Conservation (phyloP, 2,329 filamentous ascomycete species). For the Apiospora saccharicola region DNA sequence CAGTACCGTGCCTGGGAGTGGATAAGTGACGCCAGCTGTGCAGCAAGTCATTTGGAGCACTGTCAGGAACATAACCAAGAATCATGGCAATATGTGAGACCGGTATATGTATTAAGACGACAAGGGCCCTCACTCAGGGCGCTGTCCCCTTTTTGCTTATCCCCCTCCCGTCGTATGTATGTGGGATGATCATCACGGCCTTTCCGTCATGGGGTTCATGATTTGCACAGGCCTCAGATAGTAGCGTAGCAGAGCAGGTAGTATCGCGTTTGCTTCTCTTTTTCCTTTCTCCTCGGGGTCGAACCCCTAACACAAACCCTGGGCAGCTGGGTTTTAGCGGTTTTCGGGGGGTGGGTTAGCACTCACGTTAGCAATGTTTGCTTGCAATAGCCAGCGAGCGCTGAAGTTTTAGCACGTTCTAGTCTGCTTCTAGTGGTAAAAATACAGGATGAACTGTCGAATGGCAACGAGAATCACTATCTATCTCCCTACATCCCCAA, state of each 20-base stretch:
- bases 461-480: background rate
- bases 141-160: background rate
- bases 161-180: background rate
- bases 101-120: background rate
- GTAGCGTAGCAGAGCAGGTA: background rate
- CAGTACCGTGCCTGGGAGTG: background rate
- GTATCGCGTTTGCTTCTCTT: background rate
- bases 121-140: background rate
- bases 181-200: conserved; percentile 18
- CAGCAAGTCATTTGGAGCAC: background rate
- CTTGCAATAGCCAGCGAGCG: background rate
- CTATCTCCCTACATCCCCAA: background rate
- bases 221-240: background rate
- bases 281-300: too few species aligned
- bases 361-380: background rate
- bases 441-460: background rate
- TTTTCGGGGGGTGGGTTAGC: background rate
- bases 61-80: background rate
- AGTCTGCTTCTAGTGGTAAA: background rate
- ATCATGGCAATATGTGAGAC: background rate
- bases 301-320: conserved; percentile 10
- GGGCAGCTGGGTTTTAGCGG: background rate
- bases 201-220: conserved; percentile 13
- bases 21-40: background rate
- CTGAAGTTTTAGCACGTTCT: background rate